These are phyloP conservation scores for Punctularia strigosozonata DNA, from an alignment of 768 basidiomycete genomes.

Conservation along the genomic window DNA sequence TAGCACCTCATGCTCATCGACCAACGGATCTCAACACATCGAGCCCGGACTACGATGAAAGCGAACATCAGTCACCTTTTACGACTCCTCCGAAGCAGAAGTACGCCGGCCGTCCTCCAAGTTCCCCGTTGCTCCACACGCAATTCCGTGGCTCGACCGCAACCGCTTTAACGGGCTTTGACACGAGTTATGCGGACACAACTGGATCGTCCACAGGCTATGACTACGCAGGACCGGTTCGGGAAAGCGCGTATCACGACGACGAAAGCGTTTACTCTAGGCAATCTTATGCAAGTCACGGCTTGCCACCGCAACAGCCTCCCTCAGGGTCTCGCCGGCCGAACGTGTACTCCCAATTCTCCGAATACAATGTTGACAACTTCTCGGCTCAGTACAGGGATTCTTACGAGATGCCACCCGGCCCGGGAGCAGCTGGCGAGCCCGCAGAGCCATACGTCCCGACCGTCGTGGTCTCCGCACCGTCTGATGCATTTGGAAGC, in stretches of 20 bases:
- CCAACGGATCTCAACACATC: no score
- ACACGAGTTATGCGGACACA: conserved; percentile 8
- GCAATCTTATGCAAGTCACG: conserved; percentile 15
- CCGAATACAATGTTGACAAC: no score
- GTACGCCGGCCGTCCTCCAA: conserved; percentile 15
- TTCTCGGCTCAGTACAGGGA: no score
- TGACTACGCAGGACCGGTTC: conserved; percentile 5
- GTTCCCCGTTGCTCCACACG: conserved; percentile 38
- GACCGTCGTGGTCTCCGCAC: conserved; percentile 43
- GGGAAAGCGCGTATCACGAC: conserved; percentile 17
- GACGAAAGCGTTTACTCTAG: conserved; percentile 31
- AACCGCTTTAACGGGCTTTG: conserved; percentile 18
- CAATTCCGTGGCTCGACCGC: conserved; percentile 31
- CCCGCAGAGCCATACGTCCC: no score
- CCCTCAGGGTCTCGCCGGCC: background rate
- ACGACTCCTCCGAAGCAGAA: conserved; percentile 1
- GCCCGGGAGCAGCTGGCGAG: no score
- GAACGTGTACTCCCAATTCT: conserved; percentile 7
- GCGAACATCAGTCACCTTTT: no score
- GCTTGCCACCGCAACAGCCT: conserved; percentile 17
- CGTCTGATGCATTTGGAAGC: conserved; percentile 8
- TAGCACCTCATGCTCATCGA: background rate
- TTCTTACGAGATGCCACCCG: no score
- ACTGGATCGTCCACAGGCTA: conserved; percentile 6
- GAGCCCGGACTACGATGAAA: no score